These are phyloP conservation scores for Rhizopus delemar DNA, from an alignment of 371 early-diverging fungal species.

Conservation along the genomic window DNA sequence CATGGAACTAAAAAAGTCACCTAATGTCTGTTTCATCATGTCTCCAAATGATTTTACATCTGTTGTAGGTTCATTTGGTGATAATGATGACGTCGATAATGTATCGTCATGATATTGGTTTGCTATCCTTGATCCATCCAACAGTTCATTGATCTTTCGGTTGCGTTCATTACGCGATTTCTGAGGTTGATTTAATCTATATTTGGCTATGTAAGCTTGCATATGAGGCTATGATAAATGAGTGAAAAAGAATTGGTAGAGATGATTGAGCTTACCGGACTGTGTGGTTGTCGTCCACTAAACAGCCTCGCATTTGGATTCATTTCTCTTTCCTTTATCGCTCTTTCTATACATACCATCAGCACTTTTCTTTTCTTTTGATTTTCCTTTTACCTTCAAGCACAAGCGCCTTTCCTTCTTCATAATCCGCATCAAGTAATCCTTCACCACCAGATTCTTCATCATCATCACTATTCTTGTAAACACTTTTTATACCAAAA, in stretches of 20 bases:
- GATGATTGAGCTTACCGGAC: constrained; percentile 21
- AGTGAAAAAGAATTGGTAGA: background rate
- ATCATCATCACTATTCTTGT: constrained; percentile 57
- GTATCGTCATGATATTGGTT: constrained; percentile 12
- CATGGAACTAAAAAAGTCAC: constrained; percentile 26
- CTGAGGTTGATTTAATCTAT: constrained; percentile 22
- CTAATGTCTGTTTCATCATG: constrained; percentile 30
- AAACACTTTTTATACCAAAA: constrained; percentile 63
- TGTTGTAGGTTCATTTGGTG: constrained; percentile 5
- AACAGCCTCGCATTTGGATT: constrained; percentile 24
- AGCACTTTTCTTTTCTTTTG: background rate
- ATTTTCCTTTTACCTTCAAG: constrained; percentile 31
- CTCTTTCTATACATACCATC: constrained; percentile 28
- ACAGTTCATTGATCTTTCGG: constrained; percentile 40
- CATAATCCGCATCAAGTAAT: constrained; percentile 39
- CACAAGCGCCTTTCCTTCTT: constrained; percentile 50
- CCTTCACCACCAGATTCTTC: constrained; percentile 35
- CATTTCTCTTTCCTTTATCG: constrained; percentile 28
- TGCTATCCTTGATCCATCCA: constrained; percentile 23
- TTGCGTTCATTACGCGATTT: constrained; percentile 37
- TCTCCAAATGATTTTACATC: constrained; percentile 33
- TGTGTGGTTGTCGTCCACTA: constrained; percentile 24
- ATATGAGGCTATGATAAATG: constrained; percentile 6
- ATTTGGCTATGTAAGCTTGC: constrained; percentile 37
- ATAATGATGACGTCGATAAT: constrained; percentile 10